phyloP scores from a whole-genome alignment of 2,329 filamentous ascomycete genomes.

The Rhytidhysteron rufulum region DNA sequence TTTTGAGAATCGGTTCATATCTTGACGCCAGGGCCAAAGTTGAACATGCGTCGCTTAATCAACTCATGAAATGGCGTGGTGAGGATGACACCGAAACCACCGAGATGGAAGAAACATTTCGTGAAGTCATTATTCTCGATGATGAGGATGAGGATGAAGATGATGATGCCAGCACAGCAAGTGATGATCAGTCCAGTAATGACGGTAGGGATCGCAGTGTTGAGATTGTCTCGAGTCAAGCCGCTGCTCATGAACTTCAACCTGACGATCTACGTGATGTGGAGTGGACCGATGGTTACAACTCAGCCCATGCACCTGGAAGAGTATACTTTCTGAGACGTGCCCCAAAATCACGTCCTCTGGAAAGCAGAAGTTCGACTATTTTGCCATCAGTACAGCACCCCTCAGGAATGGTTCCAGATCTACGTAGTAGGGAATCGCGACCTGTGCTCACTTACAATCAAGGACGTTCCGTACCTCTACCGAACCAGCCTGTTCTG shows the following conservation, averaged over 20 bases:
- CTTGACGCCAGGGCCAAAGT: conserved; percentile 53
- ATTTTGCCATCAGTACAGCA: background rate
- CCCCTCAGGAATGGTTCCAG: no score
- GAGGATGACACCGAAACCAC: conserved; percentile 51
- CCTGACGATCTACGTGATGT: conserved; percentile 2
- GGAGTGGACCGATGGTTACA: conserved; percentile 4
- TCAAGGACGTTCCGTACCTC: background rate
- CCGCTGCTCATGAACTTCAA: conserved; percentile 28
- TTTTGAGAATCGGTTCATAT: conserved; percentile 52
- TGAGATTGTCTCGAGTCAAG: conserved; percentile 29
- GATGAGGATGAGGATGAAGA: conserved; percentile 54
- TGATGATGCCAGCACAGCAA: conserved; percentile 30
- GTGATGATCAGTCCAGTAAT: conserved; percentile 1
- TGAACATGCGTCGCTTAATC: conserved; percentile 53
- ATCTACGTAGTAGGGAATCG: no score
- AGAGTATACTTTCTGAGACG: conserved; percentile 8
- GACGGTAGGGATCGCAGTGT: conserved; percentile 22
- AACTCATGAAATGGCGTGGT: conserved; percentile 60
- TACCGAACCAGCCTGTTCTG: no score
- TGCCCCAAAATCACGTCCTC: no score
- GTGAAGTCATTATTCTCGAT: conserved; percentile 61
- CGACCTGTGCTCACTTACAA: background rate
- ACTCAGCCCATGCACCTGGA: conserved; percentile 3
- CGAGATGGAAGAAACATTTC: conserved; percentile 59
- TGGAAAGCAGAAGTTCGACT: no score